Evolutionary conservation across 2,329 filamentous ascomycete species (phyloP).

Genomic region (Fusarium oxysporum): DNA sequence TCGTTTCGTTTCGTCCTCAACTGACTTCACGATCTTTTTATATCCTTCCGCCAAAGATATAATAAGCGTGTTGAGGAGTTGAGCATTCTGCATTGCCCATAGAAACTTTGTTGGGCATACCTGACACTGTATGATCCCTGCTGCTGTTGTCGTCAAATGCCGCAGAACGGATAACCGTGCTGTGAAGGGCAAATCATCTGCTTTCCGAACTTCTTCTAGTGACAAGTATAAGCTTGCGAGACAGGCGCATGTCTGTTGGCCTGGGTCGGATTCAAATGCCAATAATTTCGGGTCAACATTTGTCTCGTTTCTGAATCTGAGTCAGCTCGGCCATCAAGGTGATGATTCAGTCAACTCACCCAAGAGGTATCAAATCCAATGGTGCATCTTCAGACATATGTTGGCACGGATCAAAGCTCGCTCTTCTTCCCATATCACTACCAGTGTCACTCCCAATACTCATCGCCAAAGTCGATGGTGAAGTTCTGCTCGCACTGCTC

Average conservation of each 20-base stretch:
- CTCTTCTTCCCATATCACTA: conserved; percentile 13
- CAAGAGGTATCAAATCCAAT: conserved; percentile 19
- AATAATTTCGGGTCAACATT: conserved; percentile 29
- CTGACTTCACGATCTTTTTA: conserved; percentile 36
- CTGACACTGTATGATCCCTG: conserved; percentile 33
- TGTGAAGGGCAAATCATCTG: conserved; percentile 34
- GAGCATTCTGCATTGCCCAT: conserved; percentile 46
- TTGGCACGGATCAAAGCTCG: conserved; percentile 25
- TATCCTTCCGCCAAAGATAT: conserved; percentile 43
- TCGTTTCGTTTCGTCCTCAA: conserved; percentile 37
- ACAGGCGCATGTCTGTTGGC: conserved; percentile 38
- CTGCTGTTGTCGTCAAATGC: conserved; percentile 28
- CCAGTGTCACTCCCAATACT: conserved; percentile 15
- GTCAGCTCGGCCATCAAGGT: conserved; percentile 18
- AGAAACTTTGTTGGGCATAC: conserved; percentile 42
- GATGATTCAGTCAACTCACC: conserved; percentile 13
- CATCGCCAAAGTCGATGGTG: conserved; percentile 16
- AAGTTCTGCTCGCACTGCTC: conserved; percentile 12
- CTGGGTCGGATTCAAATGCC: conserved; percentile 8
- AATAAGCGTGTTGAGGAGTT: conserved; percentile 41
- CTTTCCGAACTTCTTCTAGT: conserved; percentile 40
- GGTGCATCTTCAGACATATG: conserved; percentile 16
- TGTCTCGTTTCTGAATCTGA: conserved; percentile 27
- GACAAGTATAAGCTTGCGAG: conserved; percentile 42
- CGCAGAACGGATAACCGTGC: conserved; percentile 31